Evolutionary conservation across 345 rosid species (phyloP).

Genomic region (Hibiscus mutabilis): DNA sequence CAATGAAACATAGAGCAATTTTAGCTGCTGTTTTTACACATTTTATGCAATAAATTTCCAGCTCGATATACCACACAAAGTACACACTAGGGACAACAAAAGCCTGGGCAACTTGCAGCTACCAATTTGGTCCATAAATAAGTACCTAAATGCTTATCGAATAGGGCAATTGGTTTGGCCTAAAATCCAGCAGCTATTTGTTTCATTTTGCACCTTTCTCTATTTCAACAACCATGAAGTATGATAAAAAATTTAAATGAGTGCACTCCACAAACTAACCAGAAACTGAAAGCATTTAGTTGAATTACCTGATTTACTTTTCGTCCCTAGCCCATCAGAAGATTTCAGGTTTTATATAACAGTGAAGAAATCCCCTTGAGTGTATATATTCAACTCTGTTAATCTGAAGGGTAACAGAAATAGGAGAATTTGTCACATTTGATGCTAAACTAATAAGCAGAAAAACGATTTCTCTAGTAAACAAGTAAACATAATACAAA

Average conservation of each 20-base stretch:
- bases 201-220: no score
- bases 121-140: no score
- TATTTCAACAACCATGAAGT: neutral
- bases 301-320: constrained; percentile 73
- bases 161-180: no score
- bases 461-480: neutral
- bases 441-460: neutral
- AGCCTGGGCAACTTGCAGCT: no score
- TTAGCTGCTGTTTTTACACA: no score
- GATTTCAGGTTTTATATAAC: constrained; percentile 99
- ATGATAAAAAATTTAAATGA: neutral
- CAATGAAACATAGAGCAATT: no score
- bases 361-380: constrained; percentile 89
- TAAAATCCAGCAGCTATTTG: no score
- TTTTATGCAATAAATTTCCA: no score
- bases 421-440: neutral
- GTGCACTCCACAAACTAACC: no score
- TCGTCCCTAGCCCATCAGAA: constrained; percentile 88
- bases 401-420: constrained; percentile 34
- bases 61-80: no score
- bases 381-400: constrained; percentile 94
- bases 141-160: no score
- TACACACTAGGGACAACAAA: no score
- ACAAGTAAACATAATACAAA: neutral
- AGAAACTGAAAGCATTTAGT: neutral